These are phyloP conservation scores for Plectranthus barbatus DNA, from an alignment of 257 asterid species.

Conservation along the genomic window DNA sequence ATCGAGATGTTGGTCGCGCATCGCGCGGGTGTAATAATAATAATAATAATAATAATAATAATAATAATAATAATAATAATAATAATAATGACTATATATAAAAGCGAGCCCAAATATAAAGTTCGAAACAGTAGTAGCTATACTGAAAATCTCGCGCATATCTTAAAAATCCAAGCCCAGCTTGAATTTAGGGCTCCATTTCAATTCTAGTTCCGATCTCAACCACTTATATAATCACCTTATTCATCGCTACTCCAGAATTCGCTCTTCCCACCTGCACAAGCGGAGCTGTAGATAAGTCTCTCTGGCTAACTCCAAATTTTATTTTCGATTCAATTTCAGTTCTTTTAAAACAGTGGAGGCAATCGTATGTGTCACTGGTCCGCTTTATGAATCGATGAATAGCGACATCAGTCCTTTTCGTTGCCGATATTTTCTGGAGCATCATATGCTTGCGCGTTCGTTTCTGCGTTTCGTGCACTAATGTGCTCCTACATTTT, in stretches of 20 bases:
- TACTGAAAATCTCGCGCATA: too few relatives aligned
- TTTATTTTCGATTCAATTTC: neutral
- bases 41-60: too few relatives aligned
- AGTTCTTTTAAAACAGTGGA: neutral
- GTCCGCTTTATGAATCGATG: conserved; percentile 20
- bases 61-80: too few relatives aligned
- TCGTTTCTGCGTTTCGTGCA: conserved; percentile 40
- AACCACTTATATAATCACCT: neutral
- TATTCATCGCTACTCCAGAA: too few relatives aligned
- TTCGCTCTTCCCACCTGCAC: neutral
- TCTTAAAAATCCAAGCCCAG: neutral
- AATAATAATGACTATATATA: too few relatives aligned
- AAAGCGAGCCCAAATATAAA: too few relatives aligned
- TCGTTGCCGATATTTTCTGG: conserved; percentile 36
- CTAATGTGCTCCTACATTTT: conserved; percentile 38
- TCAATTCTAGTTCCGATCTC: neutral
- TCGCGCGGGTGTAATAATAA: too few relatives aligned
- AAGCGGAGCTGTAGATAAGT: too few relatives aligned
- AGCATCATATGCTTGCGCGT: conserved; percentile 57
- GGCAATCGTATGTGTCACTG: conserved; percentile 28
- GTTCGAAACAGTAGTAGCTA: too few relatives aligned
- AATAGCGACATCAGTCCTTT: conserved; percentile 30
- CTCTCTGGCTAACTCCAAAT: too few relatives aligned
- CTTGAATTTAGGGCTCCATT: conserved; percentile 11
- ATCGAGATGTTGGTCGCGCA: too few relatives aligned